Evolutionary conservation across 371 early-diverging fungal species (phyloP), one percentile per base, ranked within the genome.

Genomic region (Massospora cicadina): DNA sequence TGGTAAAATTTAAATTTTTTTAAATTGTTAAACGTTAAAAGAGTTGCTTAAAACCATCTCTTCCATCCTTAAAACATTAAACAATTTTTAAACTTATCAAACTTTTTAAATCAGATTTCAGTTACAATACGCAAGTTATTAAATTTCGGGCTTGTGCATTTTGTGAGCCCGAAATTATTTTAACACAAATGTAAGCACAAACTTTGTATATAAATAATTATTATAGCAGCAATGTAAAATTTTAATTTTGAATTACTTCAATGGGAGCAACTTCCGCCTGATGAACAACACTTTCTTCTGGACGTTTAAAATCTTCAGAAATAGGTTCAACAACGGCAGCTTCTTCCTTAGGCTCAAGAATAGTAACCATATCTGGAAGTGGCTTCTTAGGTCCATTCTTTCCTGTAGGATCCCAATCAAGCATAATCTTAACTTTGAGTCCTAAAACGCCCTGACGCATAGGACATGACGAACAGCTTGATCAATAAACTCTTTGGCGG

Each of bases 351-450:
- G 90, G 89, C 72, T 88, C 84, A 69, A 93, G 81, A 79, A 99
- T 95, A 77, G 87, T 97, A 73, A 98, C 93, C 69, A 87, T 82
- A 78, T 98, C 99, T 70, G 98, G 96, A 66, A 99, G 86, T 69
- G 93, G 84, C 75, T 82, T 89, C 86, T 89, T 91, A 77, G 99
- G 98, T 68, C 99, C 99, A 68, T 79, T 74, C 75, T 90, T 91
- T 75, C 99, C 99, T 68, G 85, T 85, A 63, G 98, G 97, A 80
- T 99, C 99, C 75, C 82, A 82, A 69, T 91, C 95, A 69, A 94
- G 83, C 98, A 99, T 99, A 76, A 99, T 99, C 87, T 95, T 94
- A 79, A 99, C 99, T 88, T 98, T 97, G 80, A 99, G 90, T 80
- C 99, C 99, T 67, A 99, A 84, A 65, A 99, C 98, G 86, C 98